These are phyloP conservation scores for Suhomyces taliae DNA, from an alignment of 1,139 yeast species.

Conservation along the genomic window DNA sequence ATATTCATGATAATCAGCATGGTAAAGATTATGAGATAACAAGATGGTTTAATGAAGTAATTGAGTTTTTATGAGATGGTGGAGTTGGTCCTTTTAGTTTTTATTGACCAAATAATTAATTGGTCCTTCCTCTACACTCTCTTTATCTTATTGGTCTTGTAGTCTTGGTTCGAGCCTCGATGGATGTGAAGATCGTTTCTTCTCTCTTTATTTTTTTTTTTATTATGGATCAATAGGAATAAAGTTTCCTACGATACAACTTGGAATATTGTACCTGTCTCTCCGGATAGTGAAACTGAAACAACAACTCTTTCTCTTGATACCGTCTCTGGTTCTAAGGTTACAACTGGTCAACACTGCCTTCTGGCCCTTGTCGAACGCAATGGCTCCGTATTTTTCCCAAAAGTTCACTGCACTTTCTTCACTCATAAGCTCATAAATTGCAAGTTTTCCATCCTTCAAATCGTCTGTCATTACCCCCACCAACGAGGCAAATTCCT, in stretches of 20 bases:
- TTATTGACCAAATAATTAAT: too few species aligned
- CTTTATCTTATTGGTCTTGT: too few species aligned
- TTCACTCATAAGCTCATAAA: constrained; percentile 93
- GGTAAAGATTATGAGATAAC: too few species aligned
- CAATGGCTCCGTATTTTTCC: constrained; percentile 97
- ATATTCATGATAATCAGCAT: too few species aligned
- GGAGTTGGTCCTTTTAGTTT: too few species aligned
- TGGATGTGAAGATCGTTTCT: too few species aligned
- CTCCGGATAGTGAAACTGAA: constrained; percentile 92
- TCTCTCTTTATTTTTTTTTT: background rate
- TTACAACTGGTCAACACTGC: constrained; percentile 94
- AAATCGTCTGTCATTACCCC: constrained; percentile 91
- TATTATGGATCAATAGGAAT: constrained; percentile 68
- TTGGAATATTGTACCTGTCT: constrained; percentile 91
- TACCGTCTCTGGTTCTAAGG: constrained; percentile 79
- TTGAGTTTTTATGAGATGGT: too few species aligned
- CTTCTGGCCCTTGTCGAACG: constrained; percentile 93
- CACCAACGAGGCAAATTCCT: constrained; percentile 92
- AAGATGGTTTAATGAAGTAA: too few species aligned
- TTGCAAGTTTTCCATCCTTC: constrained; percentile 89
- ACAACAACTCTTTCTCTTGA: constrained; percentile 82
- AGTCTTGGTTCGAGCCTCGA: too few species aligned
- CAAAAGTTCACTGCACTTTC: constrained; percentile 97
- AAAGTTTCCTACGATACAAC: constrained; percentile 94
- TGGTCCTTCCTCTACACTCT: too few species aligned